phyloP scores from a whole-genome alignment of 495 filamentous ascomycete genomes.

The Xylaria nigripes region DNA sequence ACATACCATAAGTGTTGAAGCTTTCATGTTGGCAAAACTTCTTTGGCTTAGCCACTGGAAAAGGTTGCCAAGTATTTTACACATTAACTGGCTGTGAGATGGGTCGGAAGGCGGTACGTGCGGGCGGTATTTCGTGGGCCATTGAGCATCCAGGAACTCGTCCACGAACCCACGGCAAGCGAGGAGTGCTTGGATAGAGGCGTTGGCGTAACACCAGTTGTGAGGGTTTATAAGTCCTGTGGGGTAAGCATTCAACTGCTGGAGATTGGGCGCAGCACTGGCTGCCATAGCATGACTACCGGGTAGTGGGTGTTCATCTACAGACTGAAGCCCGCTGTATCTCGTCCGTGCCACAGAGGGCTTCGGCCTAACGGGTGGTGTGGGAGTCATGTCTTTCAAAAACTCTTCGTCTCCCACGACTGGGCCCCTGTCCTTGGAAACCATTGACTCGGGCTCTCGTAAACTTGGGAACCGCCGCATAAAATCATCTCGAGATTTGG shows the following conservation, averaged over 20 bases:
- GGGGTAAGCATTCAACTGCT: background rate
- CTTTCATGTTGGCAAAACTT: conserved; percentile 44
- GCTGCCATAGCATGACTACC: conserved; percentile 28
- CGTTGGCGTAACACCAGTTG: conserved; percentile 87
- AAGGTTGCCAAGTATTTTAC: conserved; percentile 64
- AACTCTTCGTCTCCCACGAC: conserved; percentile 27
- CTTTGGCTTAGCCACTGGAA: conserved; percentile 62
- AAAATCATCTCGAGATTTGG: conserved; percentile 62
- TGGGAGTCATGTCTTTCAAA: conserved; percentile 25
- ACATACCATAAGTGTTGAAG: conserved; percentile 58
- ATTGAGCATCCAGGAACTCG: conserved; percentile 47
- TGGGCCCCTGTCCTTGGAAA: conserved; percentile 18
- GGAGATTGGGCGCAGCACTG: conserved; percentile 1
- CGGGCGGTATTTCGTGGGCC: conserved; percentile 18
- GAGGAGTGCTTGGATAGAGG: conserved; percentile 73
- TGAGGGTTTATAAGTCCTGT: conserved; percentile 77
- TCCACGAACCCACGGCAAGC: conserved; percentile 63
- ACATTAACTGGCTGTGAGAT: conserved; percentile 69
- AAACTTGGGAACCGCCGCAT: conserved; percentile 71
- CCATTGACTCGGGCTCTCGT: conserved; percentile 71
- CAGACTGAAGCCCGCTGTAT: conserved; percentile 73
- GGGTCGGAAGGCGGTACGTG: conserved; percentile 56
- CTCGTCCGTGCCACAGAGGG: conserved; percentile 78
- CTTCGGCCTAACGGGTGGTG: conserved; percentile 59
- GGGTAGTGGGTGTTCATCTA: conserved; percentile 34